phyloP scores from a whole-genome alignment of 768 basidiomycete species.

The Cytidiella melzeri region DNA sequence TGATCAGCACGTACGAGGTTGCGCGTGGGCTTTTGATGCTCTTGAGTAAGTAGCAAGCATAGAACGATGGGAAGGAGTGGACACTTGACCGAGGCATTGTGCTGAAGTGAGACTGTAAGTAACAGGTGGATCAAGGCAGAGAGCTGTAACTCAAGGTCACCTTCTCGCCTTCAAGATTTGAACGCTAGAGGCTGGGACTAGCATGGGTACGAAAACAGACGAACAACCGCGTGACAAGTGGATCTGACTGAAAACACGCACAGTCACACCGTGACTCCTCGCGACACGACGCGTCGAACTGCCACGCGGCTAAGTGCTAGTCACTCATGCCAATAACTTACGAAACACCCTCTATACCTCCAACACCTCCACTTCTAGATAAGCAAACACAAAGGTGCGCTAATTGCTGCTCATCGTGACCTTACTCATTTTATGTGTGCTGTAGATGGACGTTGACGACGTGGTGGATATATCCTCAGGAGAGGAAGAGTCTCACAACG shows the following conservation, averaged over 20 bases:
- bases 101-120: too few species aligned
- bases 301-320: too few species aligned
- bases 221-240: background rate
- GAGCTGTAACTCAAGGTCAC: too few species aligned
- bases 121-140: too few species aligned
- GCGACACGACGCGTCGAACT: too few species aligned
- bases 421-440: background rate
- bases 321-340: too few species aligned
- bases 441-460: conserved; percentile 23
- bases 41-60: conserved; percentile 79
- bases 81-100: too few species aligned
- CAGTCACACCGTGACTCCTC: background rate
- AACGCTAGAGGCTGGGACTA: too few species aligned
- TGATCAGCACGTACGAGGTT: conserved; percentile 28
- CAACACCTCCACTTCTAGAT: too few species aligned
- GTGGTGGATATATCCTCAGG: conserved; percentile 23
- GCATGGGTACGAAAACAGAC: too few species aligned
- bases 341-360: too few species aligned
- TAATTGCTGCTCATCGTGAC: background rate
- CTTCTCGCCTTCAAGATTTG: too few species aligned
- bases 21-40: conserved; percentile 51
- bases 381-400: background rate
- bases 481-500: conserved; percentile 24
- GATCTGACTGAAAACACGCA: background rate
- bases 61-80: conserved; percentile 59